These are phyloP conservation scores for Sporothrix brasiliensis DNA, from an alignment of 2,329 filamentous ascomycete species.

Conservation along the genomic window DNA sequence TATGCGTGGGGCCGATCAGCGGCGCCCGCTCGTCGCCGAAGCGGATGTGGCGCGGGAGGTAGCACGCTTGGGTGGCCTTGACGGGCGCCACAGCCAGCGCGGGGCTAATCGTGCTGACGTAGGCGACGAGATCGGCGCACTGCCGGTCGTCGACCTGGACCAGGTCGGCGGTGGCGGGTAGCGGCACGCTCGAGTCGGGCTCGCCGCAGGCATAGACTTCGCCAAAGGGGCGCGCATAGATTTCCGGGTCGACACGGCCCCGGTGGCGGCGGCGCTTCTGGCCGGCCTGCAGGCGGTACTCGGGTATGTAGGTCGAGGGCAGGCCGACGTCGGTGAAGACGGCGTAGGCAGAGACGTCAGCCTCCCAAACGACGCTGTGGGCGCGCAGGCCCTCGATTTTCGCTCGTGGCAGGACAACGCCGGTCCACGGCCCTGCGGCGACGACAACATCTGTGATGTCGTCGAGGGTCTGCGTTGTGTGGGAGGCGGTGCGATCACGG, in stretches of 20 bases:
- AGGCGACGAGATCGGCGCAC: conserved; percentile 84
- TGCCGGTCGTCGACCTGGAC: conserved; percentile 74
- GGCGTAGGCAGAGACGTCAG: conserved; percentile 70
- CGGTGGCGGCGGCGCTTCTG: conserved; percentile 58
- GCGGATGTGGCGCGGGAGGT: conserved; percentile 75
- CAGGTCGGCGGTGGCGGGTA: conserved; percentile 74
- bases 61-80: conserved; percentile 83
- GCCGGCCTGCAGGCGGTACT: conserved; percentile 52
- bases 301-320: conserved; percentile 63
- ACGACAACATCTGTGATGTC: conserved; percentile 59
- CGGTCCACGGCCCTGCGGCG: conserved; percentile 65
- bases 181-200: conserved; percentile 72
- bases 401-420: conserved; percentile 58
- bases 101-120: conserved; percentile 69
- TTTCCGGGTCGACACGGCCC: conserved; percentile 78
- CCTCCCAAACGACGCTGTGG: conserved; percentile 67
- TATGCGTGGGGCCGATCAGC: conserved; percentile 73
- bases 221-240: conserved; percentile 85
- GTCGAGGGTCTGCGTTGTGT: conserved; percentile 44
- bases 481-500: conserved; percentile 50
- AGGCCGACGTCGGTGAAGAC: conserved; percentile 86
- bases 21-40: conserved; percentile 67
- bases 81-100: conserved; percentile 69
- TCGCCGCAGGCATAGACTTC: conserved; percentile 95
- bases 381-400: conserved; percentile 63